phyloP scores from a whole-genome alignment of 2,329 filamentous ascomycete genomes.

The Colletotrichum horii region DNA sequence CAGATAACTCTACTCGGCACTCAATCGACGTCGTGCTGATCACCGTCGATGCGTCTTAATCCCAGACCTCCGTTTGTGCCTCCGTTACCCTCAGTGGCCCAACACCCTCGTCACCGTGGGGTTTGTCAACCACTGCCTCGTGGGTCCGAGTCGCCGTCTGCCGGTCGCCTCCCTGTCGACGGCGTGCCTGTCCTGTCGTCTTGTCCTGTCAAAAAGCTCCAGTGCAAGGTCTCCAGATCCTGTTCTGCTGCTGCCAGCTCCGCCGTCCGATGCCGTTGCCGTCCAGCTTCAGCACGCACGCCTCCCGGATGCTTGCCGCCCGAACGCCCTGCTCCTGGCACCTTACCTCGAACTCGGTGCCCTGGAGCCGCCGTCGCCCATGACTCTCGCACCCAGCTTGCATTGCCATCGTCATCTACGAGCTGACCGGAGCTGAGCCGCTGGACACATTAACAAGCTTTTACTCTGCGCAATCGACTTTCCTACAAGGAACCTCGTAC shows the following conservation, averaged over 20 bases:
- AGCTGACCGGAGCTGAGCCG: background rate
- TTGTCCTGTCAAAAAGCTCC: background rate
- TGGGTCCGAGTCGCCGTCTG: background rate
- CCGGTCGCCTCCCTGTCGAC: background rate
- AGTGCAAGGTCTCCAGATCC: background rate
- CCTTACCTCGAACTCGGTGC: background rate
- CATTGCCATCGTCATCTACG: constrained; percentile 4
- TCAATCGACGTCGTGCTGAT: background rate
- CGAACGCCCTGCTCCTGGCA: background rate
- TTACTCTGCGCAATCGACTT: background rate
- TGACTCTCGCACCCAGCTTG: background rate
- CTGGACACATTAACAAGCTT: background rate
- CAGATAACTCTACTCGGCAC: background rate
- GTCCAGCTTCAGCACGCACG: background rate
- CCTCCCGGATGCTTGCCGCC: background rate
- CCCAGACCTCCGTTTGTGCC: background rate
- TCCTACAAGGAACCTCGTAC: background rate
- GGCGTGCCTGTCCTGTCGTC: background rate
- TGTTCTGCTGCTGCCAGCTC: background rate
- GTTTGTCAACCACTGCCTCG: background rate
- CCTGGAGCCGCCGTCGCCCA: background rate
- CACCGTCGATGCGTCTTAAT: background rate
- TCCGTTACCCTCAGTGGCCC: background rate
- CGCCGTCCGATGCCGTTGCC: background rate
- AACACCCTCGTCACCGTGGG: background rate